These are phyloP conservation scores for Xylona heveae DNA, from an alignment of 495 filamentous ascomycete genomes.

Conservation along the genomic window DNA sequence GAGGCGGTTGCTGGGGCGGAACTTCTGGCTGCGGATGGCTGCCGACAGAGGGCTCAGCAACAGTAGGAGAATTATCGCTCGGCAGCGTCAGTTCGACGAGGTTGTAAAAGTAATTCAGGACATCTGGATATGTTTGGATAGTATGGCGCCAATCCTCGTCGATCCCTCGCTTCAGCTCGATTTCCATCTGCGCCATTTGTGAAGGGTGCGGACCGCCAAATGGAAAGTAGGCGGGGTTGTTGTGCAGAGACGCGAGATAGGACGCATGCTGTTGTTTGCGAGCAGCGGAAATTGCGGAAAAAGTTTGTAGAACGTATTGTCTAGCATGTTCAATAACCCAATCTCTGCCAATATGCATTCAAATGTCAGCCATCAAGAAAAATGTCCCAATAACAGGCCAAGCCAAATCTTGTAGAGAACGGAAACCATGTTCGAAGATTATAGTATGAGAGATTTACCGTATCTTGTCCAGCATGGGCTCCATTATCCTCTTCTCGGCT, in stretches of 20 bases:
- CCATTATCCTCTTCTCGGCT: constrained; percentile 41
- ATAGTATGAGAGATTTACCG: constrained; percentile 22
- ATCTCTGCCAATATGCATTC: constrained; percentile 17
- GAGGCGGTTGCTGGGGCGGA: too few species aligned
- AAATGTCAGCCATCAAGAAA: constrained; percentile 4
- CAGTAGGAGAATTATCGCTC: constrained; percentile 5
- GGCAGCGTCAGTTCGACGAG: constrained; percentile 39
- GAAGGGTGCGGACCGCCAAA: constrained; percentile 28
- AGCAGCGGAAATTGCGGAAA: constrained; percentile 33
- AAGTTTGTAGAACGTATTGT: constrained; percentile 47
- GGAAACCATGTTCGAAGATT: constrained; percentile 2
- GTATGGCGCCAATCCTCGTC: constrained; percentile 52
- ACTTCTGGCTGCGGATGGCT: too few species aligned
- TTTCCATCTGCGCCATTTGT: constrained; percentile 34
- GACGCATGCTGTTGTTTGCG: constrained; percentile 33
- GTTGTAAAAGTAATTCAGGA: constrained; percentile 51
- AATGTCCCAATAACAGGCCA: not conserved
- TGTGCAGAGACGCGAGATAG: constrained; percentile 33
- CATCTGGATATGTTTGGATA: constrained; percentile 49
- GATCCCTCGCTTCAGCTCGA: constrained; percentile 40
- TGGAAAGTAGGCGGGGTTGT: constrained; percentile 35
- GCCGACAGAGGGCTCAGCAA: too few species aligned
- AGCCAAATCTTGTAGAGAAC: constrained; percentile 1
- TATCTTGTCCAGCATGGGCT: constrained; percentile 37
- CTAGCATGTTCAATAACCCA: constrained; percentile 53